Percentiles rank a stretch among this genome's conserved stretches.
phyloP scores from a whole-genome alignment of 1,139 yeast genomes.

The Geotrichum klebahnii region DNA sequence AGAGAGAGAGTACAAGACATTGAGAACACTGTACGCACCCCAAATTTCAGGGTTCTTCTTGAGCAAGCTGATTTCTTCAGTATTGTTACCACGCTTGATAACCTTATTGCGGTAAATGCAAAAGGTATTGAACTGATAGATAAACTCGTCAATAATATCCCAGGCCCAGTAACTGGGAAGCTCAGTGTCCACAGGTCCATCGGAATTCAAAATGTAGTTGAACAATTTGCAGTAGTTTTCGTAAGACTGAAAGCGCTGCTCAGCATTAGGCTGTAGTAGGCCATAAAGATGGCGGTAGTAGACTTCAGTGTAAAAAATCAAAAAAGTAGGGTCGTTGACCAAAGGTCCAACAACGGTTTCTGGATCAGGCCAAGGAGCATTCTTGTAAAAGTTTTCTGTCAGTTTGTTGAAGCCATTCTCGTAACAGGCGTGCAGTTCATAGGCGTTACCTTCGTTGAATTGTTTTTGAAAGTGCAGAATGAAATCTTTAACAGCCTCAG shows the following conservation, averaged over 20 bases:
- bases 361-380: slow-evolving; percentile 48
- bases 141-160: slow-evolving; percentile 52
- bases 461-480: slow-evolving; percentile 45
- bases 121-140: slow-evolving; percentile 48
- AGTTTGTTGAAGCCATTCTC: slow-evolving; percentile 46
- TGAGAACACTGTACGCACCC: slow-evolving; percentile 48
- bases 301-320: slow-evolving; percentile 47
- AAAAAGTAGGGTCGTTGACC: slow-evolving; percentile 46
- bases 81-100: slow-evolving; percentile 36
- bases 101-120: slow-evolving; percentile 43
- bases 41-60: slow-evolving; percentile 44
- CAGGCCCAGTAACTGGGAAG: slow-evolving; percentile 49
- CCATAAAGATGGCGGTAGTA: slow-evolving; percentile 50
- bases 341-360: slow-evolving; percentile 43
- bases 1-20: slow-evolving; percentile 47
- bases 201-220: slow-evolving; percentile 45
- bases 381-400: slow-evolving; percentile 46
- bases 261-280: slow-evolving; percentile 43
- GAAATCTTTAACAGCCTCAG: slow-evolving; percentile 46
- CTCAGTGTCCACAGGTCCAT: slow-evolving; percentile 45
- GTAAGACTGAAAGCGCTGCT: slow-evolving; percentile 47
- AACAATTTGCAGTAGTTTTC: slow-evolving; percentile 49
- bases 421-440: slow-evolving; percentile 46
- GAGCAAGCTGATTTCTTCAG: slow-evolving; percentile 40
- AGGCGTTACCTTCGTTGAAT: slow-evolving; percentile 43